A percentile compares a stretch with the other conserved stretches of the same genome.
phyloP scores from a whole-genome alignment of 2,329 filamentous ascomycete species.

The Beauveria australis region DNA sequence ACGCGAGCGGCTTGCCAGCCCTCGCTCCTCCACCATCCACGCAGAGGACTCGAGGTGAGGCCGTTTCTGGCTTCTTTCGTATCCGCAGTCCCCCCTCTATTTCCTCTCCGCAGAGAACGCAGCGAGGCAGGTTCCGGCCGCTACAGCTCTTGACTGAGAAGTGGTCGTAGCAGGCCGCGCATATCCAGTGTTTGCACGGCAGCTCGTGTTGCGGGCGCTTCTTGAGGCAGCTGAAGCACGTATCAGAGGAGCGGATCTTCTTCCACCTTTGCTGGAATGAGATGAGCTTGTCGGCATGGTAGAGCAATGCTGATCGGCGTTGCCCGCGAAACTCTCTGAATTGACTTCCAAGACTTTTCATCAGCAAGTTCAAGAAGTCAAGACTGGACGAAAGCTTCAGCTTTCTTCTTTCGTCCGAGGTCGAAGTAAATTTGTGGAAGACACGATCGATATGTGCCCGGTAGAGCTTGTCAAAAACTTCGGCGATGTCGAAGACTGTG shows the following conservation, averaged over 20 bases:
- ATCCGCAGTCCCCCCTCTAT: neutral
- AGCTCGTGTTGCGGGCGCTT: neutral
- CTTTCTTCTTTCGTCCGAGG: neutral
- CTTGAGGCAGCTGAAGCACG: neutral
- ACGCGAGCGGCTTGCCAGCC: neutral
- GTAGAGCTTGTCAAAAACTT: neutral
- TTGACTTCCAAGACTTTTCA: neutral
- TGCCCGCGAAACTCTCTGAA: neutral
- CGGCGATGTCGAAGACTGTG: neutral
- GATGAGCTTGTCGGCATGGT: neutral
- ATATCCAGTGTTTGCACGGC: neutral
- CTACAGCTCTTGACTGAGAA: neutral
- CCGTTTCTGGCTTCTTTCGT: neutral
- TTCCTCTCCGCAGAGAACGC: neutral
- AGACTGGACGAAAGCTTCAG: neutral
- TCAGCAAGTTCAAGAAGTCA: neutral
- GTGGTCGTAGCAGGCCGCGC: neutral
- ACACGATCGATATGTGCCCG: neutral
- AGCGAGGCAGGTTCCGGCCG: neutral
- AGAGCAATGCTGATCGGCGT: neutral
- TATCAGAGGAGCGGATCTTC: neutral
- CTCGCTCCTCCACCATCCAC: neutral
- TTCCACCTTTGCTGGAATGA: neutral
- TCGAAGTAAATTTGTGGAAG: neutral
- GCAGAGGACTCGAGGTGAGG: neutral